Evolutionary conservation across 331 rosid species (phyloP), one percentile per base, ranked within the genome.

Genomic region (Acacia concinna): DNA sequence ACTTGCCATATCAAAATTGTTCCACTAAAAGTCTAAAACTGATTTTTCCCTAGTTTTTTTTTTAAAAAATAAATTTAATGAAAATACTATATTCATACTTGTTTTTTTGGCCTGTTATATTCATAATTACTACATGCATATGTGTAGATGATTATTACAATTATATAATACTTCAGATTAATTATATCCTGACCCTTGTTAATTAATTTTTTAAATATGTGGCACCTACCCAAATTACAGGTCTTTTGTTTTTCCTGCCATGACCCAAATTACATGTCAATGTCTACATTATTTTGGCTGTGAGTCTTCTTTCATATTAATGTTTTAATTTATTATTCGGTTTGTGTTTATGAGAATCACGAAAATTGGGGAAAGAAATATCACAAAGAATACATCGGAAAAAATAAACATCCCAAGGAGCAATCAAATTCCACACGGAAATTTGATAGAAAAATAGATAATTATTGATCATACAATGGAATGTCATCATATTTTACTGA

Each of bases 371-470:
- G n/a, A n/a, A 11, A n/a, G 27, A 67, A 67, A 37, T 67, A 37
- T 67, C 32, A 49, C 17, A 67, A 10, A 3, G 17, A 10, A n/a
- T n/a, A n/a, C n/a, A n/a, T n/a, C n/a, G n/a, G n/a, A n/a, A n/a
- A n/a, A n/a, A n/a, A n/a, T n/a, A n/a, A n/a, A n/a, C n/a, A n/a
- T 67, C 32, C 72, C 17, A 67, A 10, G 1, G 17, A 10, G 76
- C 78, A 69, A 73, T 38, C 83, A 80, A 86, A 80, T 80, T 80
- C 85, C 76, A 77, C 83, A 80, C 89, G 89, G 69, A 82, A 77
- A 73, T 43, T 82, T 79, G 86, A 86, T 80, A 74, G 76, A 51
- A 63, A 47, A 83, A 62, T 30, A 30, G 78, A 77, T 80, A 79
- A 81, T 25, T 79, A 17, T 73, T 40, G 54, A 83, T 86, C 81